Base-by-base conservation (phyloP, 176 grass and related monocot genomes). In the Cymbopogon citratus region DNA sequence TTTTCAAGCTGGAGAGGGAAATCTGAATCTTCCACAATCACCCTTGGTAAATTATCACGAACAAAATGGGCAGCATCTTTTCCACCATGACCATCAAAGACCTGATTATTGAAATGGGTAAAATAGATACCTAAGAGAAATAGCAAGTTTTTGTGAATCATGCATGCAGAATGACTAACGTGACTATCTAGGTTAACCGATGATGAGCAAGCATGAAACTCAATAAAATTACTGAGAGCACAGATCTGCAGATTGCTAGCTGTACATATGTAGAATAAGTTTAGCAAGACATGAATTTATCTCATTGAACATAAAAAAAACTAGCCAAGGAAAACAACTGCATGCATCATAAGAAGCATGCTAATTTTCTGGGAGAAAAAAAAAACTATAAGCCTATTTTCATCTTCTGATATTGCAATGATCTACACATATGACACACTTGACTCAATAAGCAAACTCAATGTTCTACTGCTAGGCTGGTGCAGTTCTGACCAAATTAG, bases 1-100 rank as follows among this genome's bases (percentile, higher is more conserved):
- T 88, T 99, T 75, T 95, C 96, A 77, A 99, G 84, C 61, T 99
- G 80, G 9, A 95, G 71, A 78, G 96, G 96, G 66, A 99, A 95
- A 87, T 91, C 91, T 49, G 82, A 86, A 90, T 99, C 96, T 88
- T 99, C 88, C 18, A 91, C 90, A 41, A 99, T 95, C 45, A 95
- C 64, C 78, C 91, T 95, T 56, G 92, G 96, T 66, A 99, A 86
- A 79, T 95, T 93, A 81, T 95, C 92, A 11, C 96, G 48, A 12
- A 99, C 89, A 16, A 90, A 99, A 73, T 90, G 89, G 12, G 92
- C 92, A 76, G 96, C 92, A 73, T 88, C 82, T 93, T 99, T 99
- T 83, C 96, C 96, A 84, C 92, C 96, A 19, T 99, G 96, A 26
- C 96, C 96, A 83, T 99, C 96, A 81, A 99, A 99, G 10, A 95